phyloP scores from a whole-genome alignment of 306 rosid species.

The Ceratonia siliqua region DNA sequence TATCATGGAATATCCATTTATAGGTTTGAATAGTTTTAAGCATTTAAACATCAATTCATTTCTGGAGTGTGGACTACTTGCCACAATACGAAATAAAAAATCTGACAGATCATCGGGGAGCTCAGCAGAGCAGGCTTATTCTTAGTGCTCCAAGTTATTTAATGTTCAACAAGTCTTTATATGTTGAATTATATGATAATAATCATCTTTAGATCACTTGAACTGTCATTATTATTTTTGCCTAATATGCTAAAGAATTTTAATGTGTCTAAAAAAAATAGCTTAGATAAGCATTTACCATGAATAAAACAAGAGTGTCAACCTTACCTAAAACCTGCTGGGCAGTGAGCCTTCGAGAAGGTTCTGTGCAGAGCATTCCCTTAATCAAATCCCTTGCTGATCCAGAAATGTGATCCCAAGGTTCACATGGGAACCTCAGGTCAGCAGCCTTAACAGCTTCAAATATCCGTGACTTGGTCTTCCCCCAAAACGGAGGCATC shows the following conservation, averaged over 20 bases:
- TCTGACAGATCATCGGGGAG: neutral
- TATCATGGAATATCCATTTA: constrained; percentile 8
- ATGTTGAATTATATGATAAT: neutral
- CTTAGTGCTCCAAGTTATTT: constrained; percentile 21
- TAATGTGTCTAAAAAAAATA: constrained; percentile 11
- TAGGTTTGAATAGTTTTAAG: neutral
- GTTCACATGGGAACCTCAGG: constrained; percentile 68
- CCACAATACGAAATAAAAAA: neutral
- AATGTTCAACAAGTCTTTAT: neutral
- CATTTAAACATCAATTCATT: neutral
- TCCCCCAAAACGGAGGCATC: constrained; percentile 90
- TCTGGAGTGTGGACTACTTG: constrained; percentile 2
- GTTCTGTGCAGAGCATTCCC: constrained; percentile 73
- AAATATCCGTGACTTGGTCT: constrained; percentile 79
- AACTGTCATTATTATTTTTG: neutral
- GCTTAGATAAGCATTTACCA: constrained; percentile 11
- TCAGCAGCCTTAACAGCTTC: constrained; percentile 73
- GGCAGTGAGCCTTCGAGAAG: constrained; percentile 73
- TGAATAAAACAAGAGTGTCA: neutral
- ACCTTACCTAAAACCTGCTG: constrained; percentile 73
- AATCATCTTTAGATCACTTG: neutral
- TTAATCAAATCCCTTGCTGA: constrained; percentile 73
- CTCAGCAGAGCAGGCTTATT: constrained; percentile 7
- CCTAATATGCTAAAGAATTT: constrained; percentile 3
- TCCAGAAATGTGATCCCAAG: constrained; percentile 67